Percentiles rank a stretch among this genome's conserved stretches.
Evolutionary conservation across 805 yeast species (phyloP).

Genomic region (Myxozyma neotropica): DNA sequence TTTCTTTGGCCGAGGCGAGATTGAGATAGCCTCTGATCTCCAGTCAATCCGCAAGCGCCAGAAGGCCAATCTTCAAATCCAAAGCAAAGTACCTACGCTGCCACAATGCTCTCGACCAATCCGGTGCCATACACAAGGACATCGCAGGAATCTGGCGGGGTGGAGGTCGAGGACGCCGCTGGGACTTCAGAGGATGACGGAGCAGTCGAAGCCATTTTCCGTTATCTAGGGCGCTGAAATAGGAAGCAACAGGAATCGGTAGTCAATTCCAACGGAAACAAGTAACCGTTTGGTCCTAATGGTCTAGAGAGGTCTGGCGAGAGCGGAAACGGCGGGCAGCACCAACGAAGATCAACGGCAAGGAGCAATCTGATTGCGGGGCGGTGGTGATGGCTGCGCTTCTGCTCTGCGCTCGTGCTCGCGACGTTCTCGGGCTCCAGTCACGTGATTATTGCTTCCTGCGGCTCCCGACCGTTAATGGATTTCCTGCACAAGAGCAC

Average conservation of each 20-base stretch:
- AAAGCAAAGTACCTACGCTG: constrained; percentile 54
- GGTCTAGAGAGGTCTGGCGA: too few species aligned
- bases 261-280: not conserved
- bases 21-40: too few species aligned
- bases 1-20: too few species aligned
- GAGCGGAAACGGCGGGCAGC: not conserved
- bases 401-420: not conserved
- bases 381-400: not conserved
- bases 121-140: constrained; percentile 94
- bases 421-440: not conserved
- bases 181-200: constrained; percentile 5
- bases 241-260: not conserved
- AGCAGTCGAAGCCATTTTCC: not conserved
- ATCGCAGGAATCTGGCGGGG: constrained; percentile 63
- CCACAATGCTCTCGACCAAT: constrained; percentile 78
- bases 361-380: constrained; percentile 3
- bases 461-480: not conserved
- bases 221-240: too few species aligned
- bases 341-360: not conserved
- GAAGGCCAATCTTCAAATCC: not conserved
- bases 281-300: too few species aligned
- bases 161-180: constrained; percentile 39
- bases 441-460: not conserved
- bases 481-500: too few species aligned
- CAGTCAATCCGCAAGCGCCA: too few species aligned